Conservation (phyloP, 1,284 basidiomycete species). For the Pascua sp. region DNA sequence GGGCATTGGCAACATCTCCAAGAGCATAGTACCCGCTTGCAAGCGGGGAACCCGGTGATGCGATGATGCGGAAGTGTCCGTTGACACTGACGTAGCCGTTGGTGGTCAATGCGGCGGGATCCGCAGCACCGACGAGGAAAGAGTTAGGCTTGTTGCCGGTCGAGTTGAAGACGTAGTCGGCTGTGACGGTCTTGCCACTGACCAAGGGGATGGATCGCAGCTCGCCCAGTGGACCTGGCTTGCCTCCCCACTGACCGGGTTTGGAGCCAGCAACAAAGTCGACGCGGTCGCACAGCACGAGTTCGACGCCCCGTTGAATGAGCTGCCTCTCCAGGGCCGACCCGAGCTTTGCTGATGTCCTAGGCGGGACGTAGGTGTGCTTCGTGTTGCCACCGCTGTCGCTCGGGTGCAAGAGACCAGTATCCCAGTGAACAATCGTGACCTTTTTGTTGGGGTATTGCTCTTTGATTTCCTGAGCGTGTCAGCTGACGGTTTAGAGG, state of each 20-base stretch:
- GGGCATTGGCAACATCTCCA: slow-evolving; percentile 40
- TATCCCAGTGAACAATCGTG: slow-evolving; percentile 27
- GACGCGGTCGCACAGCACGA: slow-evolving; percentile 46
- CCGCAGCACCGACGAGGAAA: slow-evolving; percentile 34
- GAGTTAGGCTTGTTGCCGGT: slow-evolving; percentile 50
- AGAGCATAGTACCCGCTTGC: slow-evolving; percentile 41
- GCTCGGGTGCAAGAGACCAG: slow-evolving; percentile 29
- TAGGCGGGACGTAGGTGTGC: slow-evolving; percentile 26
- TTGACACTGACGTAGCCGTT: slow-evolving; percentile 43
- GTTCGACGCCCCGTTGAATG: slow-evolving; percentile 37
- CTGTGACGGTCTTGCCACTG: slow-evolving; percentile 36
- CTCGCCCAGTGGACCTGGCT: slow-evolving; percentile 29
- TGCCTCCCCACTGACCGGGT: slow-evolving; percentile 30
- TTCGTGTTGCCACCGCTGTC: slow-evolving; percentile 15
- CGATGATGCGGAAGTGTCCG: slow-evolving; percentile 26
- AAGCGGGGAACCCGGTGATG: slow-evolving; percentile 19
- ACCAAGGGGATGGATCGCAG: slow-evolving; percentile 37
- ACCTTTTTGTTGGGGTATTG: slow-evolving; percentile 27
- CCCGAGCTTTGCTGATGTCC: slow-evolving; percentile 35
- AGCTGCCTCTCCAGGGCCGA: slow-evolving; percentile 36
- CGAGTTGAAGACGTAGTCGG: slow-evolving; percentile 51
- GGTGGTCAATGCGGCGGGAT: slow-evolving; percentile 35
- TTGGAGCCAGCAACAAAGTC: slow-evolving; percentile 21
- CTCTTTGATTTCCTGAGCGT: slow-evolving; percentile 28
- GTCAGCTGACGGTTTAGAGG: neutral